phyloP scores from a whole-genome alignment of 768 basidiomycete species.

The Calocybe gangraenosa region DNA sequence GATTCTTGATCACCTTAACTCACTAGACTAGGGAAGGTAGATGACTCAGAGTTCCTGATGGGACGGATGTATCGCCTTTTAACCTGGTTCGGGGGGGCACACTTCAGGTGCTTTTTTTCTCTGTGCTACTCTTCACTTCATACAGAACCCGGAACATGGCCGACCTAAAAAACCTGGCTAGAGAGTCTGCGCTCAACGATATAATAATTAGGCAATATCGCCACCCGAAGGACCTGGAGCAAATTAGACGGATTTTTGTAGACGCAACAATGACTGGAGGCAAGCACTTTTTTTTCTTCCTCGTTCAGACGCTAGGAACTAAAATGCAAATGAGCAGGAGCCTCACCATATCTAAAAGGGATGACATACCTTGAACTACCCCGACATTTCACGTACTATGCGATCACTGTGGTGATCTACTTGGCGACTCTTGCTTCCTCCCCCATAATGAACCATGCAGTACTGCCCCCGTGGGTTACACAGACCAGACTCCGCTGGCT shows the following conservation, averaged over 20 bases:
- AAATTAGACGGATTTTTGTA: constrained; percentile 8
- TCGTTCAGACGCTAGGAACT: neutral
- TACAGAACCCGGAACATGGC: too few relatives aligned
- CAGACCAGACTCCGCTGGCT: neutral
- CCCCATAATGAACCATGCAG: neutral
- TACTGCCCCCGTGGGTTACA: neutral
- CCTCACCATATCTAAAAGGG: constrained; percentile 9
- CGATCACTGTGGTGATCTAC: neutral
- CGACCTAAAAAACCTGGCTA: too few relatives aligned
- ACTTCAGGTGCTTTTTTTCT: too few relatives aligned
- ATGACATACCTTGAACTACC: neutral
- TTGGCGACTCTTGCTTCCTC: neutral
- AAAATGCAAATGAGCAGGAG: neutral
- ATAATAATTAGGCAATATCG: constrained; percentile 9
- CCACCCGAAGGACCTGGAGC: constrained; percentile 10
- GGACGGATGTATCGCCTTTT: too few relatives aligned
- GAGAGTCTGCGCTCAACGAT: too few relatives aligned
- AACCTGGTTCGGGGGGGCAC: too few relatives aligned
- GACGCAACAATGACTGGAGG: constrained; percentile 12
- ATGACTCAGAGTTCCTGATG: too few relatives aligned
- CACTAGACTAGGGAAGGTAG: too few relatives aligned
- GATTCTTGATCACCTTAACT: too few relatives aligned
- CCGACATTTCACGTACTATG: neutral
- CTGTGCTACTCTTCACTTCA: too few relatives aligned
- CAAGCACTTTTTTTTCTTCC: neutral